phyloP scores from a whole-genome alignment of 129 eudicot species.

The Lonicera japonica region DNA sequence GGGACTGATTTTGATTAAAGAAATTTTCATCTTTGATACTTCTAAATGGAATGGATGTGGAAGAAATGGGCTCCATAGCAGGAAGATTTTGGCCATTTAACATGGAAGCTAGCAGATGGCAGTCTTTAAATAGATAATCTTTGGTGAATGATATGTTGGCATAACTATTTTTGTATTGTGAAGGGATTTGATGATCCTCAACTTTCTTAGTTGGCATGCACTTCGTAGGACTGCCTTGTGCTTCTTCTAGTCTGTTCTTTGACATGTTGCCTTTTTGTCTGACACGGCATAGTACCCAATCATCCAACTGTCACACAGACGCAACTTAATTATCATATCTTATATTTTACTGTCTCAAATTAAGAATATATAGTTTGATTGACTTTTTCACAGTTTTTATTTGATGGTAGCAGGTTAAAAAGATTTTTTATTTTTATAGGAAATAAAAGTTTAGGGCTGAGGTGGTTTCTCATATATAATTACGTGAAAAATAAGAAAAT shows the following conservation, averaged over 20 bases:
- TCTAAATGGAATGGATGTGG: background rate
- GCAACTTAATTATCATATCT: too few species aligned
- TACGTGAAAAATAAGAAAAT: too few species aligned
- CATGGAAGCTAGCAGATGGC: constrained; percentile 1
- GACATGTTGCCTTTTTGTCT: constrained; percentile 30
- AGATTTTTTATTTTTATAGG: too few species aligned
- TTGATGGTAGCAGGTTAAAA: too few species aligned
- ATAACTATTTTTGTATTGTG: too few species aligned
- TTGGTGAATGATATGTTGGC: background rate
- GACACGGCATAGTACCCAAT: constrained; percentile 28
- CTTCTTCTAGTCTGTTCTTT: constrained; percentile 13
- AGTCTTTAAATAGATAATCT: background rate
- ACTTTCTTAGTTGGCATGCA: background rate
- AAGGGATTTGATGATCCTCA: constrained; percentile 3
- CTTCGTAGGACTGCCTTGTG: constrained; percentile 2
- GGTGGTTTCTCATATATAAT: too few species aligned
- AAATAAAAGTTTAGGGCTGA: too few species aligned
- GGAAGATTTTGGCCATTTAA: constrained; percentile 5
- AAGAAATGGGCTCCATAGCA: background rate
- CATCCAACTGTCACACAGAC: constrained; percentile 19
- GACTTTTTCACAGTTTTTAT: too few species aligned
- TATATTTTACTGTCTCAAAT: too few species aligned
- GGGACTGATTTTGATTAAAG: background rate
- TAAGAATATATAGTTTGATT: too few species aligned
- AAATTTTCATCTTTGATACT: background rate